These are phyloP conservation scores for Mucor circinelloides DNA, from an alignment of 371 early-diverging fungal genomes.

Conservation along the genomic window DNA sequence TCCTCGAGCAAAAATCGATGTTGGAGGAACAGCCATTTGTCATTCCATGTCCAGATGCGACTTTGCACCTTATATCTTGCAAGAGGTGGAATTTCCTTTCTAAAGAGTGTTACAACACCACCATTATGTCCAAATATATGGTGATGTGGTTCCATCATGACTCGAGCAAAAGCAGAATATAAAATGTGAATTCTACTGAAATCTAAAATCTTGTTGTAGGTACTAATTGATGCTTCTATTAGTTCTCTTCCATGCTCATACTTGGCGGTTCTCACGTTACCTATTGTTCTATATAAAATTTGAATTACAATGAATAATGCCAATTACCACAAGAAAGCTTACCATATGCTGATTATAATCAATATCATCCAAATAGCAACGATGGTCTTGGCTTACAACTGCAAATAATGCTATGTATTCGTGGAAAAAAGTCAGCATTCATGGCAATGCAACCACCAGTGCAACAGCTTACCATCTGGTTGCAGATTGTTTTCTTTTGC, in stretches of 20 bases:
- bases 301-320: constrained; percentile 4
- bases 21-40: constrained; percentile 55
- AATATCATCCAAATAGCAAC: constrained; percentile 47
- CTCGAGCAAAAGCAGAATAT: constrained; percentile 42
- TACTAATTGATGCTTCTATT: constrained; percentile 22
- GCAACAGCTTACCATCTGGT: constrained; percentile 30
- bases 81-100: constrained; percentile 58
- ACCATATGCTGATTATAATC: constrained; percentile 55
- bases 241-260: not conserved
- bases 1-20: constrained; percentile 37
- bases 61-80: constrained; percentile 53
- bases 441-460: no score
- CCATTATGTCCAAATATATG: constrained; percentile 38
- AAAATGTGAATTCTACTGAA: constrained; percentile 53
- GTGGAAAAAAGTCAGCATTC: not conserved
- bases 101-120: constrained; percentile 50
- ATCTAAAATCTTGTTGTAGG: constrained; percentile 62
- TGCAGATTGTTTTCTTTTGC: constrained; percentile 28
- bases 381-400: constrained; percentile 32
- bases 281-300: constrained; percentile 34
- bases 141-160: constrained; percentile 44
- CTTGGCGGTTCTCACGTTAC: constrained; percentile 16
- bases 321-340: not conserved
- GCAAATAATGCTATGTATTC: constrained; percentile 31
- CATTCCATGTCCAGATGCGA: constrained; percentile 61